Evolutionary conservation across 176 grass and related monocot species (phyloP), one percentile per base, ranked within the genome.

Genomic region (Eleusine coracana): DNA sequence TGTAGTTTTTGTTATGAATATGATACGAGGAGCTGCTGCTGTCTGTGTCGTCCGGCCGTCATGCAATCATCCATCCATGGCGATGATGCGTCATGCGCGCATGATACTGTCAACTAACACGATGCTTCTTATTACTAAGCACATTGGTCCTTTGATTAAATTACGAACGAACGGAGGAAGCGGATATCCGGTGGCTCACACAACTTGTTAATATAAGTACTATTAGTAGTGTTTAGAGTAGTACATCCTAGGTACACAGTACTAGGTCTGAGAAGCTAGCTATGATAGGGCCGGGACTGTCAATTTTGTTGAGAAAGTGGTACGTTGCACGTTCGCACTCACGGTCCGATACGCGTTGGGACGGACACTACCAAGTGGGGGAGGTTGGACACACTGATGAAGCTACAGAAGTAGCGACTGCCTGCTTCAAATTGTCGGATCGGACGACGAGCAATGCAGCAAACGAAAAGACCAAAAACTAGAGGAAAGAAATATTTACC

Each of bases 391-490:
- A 59, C 3, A 23, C 55, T 59, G 56, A 60, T 60, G 56, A 25
- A 60, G 77, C 77, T 68, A 79, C 63, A 39, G 37, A 18, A n/a
- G 62, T 79, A 79, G 63, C 29, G 28, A 6, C n/a, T 11, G 20
- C 18, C 42, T 74, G 15, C 12, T 52, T 5, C 5, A 13, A 2
- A 25, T 17, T 61, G 54, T 76, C 55, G 21, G 46, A 34, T 34
- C 31, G 2, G 10, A 51, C 18, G n/a, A 76, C 59, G 21, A 40
- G 6, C 74, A 10, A 58, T 20, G 18, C 13, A 58, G 15, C 14
- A 48, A 6, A 13, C 0, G 9, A 20, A 36, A 36, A 74, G 21
- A 42, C 9, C 21, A 1, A 34, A 34, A 34, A 5, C 0, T 1
- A 10, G 7, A 2, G 34, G 0, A 6, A 4, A 55, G 21, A 36